Evolutionary conservation across 306 rosid species (phyloP), one percentile per base, ranked within the genome.

Genomic region (Oemleria cerasiformis): DNA sequence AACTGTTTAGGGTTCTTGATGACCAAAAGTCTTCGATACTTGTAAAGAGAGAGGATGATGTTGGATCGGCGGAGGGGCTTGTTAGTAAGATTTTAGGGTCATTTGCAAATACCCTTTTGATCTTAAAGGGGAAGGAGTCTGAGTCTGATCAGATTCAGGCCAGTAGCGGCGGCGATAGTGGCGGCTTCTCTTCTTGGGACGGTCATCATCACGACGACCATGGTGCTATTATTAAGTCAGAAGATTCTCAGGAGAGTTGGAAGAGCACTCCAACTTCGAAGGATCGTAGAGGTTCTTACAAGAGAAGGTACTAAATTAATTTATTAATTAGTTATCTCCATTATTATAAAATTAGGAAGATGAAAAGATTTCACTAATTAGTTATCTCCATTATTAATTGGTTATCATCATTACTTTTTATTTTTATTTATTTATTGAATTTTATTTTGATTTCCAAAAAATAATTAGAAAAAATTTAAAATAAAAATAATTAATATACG

Each of bases 281-380:
- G 70, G 86, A 86, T 71, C 64, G 81, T 48, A 81, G 92, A 51
- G 91, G 86, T 2, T 78, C 82, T 34, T 78, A 86, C 76, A 90
- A 88, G 70, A 84, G 91, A 83, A 86, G 94, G 96, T 84, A 81
- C n/a, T n/a, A n/a, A n/a, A n/a, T n/a, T n/a, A n/a, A n/a, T n/a
- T n/a, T n/a, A 6, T 1, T 13, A 19, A 21, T 7, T 5, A 41
- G 14, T n/a, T 1, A 19, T 19, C 21, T 50, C 55, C n/a, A n/a
- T n/a, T n/a, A n/a, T n/a, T n/a, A n/a, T n/a, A n/a, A n/a, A n/a
- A n/a, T n/a, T n/a, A n/a, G n/a, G n/a, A n/a, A n/a, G n/a, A n/a
- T n/a, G n/a, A n/a, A n/a, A n/a, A n/a, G n/a, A n/a, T n/a, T n/a
- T n/a, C n/a, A n/a, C n/a, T n/a, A n/a, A n/a, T n/a, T n/a, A n/a